Evolutionary conservation across 2,329 filamentous ascomycete species (phyloP), one percentile per base, ranked within the genome.

Genomic region (Aureobasidium vineae): DNA sequence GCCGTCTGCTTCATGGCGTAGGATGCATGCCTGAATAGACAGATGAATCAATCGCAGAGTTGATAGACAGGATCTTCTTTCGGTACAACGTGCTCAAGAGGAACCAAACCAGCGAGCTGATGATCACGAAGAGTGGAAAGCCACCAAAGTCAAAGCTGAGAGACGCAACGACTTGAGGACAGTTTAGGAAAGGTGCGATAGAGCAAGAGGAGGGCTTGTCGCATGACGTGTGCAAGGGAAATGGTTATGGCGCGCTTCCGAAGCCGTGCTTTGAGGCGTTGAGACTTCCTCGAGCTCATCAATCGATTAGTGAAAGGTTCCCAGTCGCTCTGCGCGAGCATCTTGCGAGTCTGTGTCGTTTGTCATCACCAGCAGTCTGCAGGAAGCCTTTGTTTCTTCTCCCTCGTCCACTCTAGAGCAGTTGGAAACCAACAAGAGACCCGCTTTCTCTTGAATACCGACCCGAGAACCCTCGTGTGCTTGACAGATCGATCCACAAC

Each of bases 301-400:
- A 54, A 47, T 65, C 61, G 61, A 65, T 54, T 56, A 53, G 60
- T 63, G 47, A 43, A 63, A 63, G 60, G 47, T 63, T 63, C 36
- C 60, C 61, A 19, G 6, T 56, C 13, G 50, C 50, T 38, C n/a
- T 47, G 19, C 36, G 50, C 13, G 61, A 45, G 28, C 31, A 52
- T 47, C 13, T 47, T 21, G 61, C 38, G 38, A 47, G 36, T 19
- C 40, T 47, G 40, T 36, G 38, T 21, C 47, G 61, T 45, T 65
- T 47, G 61, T 65, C 61, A 56, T 64, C 61, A 31, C 36, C 7
- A 6, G 16, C 59, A 63, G 33, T 28, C 26, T 53, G 50, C 50
- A 8, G 31, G 36, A 31, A 28, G 33, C 5, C 15, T 47, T 33
- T 21, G 36, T 7, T 33, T 41, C 47, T 53, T 36, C 36, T 33